phyloP scores from a whole-genome alignment of 75 land plant genomes.

The Cunninghamia lanceolata region DNA sequence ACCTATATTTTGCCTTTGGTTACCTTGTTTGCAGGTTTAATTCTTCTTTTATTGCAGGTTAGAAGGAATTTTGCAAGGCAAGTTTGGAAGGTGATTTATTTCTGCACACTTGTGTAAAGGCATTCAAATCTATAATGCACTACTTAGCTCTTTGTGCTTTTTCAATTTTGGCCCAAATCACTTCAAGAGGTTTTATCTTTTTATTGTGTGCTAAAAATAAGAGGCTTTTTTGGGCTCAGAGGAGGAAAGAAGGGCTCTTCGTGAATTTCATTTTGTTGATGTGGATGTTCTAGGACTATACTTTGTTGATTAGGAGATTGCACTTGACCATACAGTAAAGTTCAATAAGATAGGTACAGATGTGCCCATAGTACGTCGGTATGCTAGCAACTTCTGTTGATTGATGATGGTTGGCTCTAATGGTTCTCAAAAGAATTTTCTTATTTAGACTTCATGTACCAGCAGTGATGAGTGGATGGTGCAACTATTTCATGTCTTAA shows the following conservation, averaged over 20 bases:
- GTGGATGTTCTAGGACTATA: constrained; percentile 97
- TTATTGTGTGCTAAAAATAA: no score
- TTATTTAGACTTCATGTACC: no score
- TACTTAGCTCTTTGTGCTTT: no score
- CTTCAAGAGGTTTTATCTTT: no score
- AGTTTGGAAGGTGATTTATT: no score
- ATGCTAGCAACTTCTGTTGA: constrained; percentile 95
- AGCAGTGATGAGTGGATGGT: constrained; percentile 96
- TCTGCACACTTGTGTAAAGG: no score
- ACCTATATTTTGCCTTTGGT: no score
- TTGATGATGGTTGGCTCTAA: constrained; percentile 91
- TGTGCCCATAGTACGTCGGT: constrained; percentile 89
- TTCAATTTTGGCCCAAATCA: no score
- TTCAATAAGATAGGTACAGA: constrained; percentile 91
- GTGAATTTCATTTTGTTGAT: constrained; percentile 94
- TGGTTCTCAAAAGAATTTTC: constrained; percentile 92
- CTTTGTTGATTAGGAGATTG: constrained; percentile 94
- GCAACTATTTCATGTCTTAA: constrained; percentile 91
- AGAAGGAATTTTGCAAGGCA: no score
- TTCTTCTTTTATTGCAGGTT: no score
- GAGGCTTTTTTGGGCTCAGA: constrained; percentile 90
- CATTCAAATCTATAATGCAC: no score
- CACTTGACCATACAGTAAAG: constrained; percentile 96
- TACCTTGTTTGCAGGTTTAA: no score
- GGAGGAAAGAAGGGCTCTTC: constrained; percentile 81